These are phyloP conservation scores for Ramaria sp. DNA, from an alignment of 768 basidiomycete genomes.

Conservation along the genomic window DNA sequence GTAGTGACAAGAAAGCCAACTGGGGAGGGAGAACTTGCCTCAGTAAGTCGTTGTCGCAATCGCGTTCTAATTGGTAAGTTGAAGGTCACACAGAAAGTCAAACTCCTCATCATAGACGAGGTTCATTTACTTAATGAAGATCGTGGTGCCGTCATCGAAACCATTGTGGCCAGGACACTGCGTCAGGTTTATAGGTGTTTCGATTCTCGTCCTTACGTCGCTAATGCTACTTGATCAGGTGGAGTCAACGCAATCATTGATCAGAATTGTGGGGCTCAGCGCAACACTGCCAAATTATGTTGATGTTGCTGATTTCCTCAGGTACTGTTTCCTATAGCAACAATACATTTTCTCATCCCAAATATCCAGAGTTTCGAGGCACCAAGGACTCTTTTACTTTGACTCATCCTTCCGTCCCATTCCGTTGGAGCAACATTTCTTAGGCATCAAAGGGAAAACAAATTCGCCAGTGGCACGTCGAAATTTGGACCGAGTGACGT, in stretches of 20 bases:
- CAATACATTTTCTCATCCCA: background rate
- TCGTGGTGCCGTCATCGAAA: slow-evolving; percentile 95
- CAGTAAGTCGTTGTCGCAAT: slow-evolving; percentile 37
- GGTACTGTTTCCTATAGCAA: slow-evolving; percentile 31
- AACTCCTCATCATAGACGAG: slow-evolving; percentile 94
- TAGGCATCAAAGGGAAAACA: slow-evolving; percentile 86
- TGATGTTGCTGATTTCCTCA: slow-evolving; percentile 90
- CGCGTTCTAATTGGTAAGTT: background rate
- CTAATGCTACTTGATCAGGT: slow-evolving; percentile 34
- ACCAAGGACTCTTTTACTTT: slow-evolving; percentile 90
- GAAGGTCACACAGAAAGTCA: slow-evolving; percentile 52
- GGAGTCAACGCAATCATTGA: slow-evolving; percentile 91
- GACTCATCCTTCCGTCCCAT: slow-evolving; percentile 96
- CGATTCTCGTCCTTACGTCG: background rate
- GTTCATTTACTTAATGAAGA: slow-evolving; percentile 96
- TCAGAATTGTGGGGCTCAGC: slow-evolving; percentile 91
- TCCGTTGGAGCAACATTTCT: slow-evolving; percentile 93
- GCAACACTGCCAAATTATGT: slow-evolving; percentile 96
- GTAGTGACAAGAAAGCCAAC: slow-evolving; percentile 96
- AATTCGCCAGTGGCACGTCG: slow-evolving; percentile 61
- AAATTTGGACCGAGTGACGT: slow-evolving; percentile 82
- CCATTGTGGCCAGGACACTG: slow-evolving; percentile 91
- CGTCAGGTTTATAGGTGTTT: slow-evolving; percentile 47
- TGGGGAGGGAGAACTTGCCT: slow-evolving; percentile 92
- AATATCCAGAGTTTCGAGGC: slow-evolving; percentile 63